phyloP scores from a whole-genome alignment of 139 green algal genomes.

The Coelastrella sp. region DNA sequence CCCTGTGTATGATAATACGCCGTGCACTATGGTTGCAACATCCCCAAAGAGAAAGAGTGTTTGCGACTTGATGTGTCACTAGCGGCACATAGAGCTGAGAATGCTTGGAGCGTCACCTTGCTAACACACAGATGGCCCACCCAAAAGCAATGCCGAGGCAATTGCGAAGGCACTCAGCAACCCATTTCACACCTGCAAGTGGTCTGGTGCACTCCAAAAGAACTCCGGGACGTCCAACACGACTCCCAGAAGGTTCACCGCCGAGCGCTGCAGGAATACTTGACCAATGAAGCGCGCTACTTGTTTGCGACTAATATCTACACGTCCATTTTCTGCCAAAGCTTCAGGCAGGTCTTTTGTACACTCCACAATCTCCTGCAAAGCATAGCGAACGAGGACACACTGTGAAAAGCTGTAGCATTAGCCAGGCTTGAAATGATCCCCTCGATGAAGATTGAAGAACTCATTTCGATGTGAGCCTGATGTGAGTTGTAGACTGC shows the following conservation, averaged over 20 bases:
- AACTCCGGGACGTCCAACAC: conserved; percentile 84
- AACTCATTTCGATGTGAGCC: too few relatives aligned
- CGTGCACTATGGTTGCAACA: too few relatives aligned
- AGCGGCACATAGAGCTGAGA: too few relatives aligned
- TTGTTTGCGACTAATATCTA: conserved; percentile 60
- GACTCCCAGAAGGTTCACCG: conserved; percentile 76
- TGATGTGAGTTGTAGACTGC: too few relatives aligned
- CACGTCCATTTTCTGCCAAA: conserved; percentile 72
- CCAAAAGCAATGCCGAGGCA: too few relatives aligned
- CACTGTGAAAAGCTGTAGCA: too few relatives aligned
- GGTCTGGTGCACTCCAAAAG: conserved; percentile 86
- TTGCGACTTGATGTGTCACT: too few relatives aligned
- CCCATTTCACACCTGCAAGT: conserved; percentile 64
- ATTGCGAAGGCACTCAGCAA: too few relatives aligned
- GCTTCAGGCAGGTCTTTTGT: conserved; percentile 52
- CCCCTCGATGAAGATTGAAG: too few relatives aligned
- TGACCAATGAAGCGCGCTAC: conserved; percentile 85
- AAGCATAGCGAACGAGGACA: neutral
- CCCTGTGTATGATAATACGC: too few relatives aligned
- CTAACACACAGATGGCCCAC: neutral
- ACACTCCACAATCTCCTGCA: conserved; percentile 43
- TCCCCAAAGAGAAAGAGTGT: too few relatives aligned
- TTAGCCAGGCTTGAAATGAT: too few relatives aligned
- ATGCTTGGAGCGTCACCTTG: neutral
- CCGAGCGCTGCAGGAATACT: conserved; percentile 79